Percentiles rank a stretch among this genome's conserved stretches.
These are phyloP conservation scores for Metrosideros polymorpha DNA, from an alignment of 441 rosid genomes.

Conservation along the genomic window DNA sequence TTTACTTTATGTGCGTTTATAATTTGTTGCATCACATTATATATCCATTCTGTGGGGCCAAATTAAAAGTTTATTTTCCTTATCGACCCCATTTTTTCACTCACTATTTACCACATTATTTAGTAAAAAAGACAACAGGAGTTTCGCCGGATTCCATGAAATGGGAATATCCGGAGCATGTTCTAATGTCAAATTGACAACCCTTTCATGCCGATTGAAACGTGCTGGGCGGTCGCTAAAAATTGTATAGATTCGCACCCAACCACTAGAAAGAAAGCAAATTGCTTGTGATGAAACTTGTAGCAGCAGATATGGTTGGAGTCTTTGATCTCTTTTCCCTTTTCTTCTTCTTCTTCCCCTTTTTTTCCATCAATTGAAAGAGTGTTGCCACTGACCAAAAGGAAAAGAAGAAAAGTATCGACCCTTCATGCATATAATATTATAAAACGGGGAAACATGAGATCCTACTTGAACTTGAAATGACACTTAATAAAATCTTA, in stretches of 20 bases:
- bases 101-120: no score
- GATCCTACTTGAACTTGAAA: no score
- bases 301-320: not conserved
- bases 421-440: not conserved
- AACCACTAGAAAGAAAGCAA: not conserved
- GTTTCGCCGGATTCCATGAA: not conserved
- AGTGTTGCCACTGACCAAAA: not conserved
- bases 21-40: no score
- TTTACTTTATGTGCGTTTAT: no score
- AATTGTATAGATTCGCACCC: not conserved
- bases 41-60: no score
- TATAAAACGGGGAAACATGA: no score
- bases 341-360: not conserved
- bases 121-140: not conserved
- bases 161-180: not conserved
- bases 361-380: not conserved
- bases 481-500: no score
- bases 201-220: not conserved
- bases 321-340: not conserved
- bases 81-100: no score
- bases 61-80: no score
- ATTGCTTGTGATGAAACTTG: not conserved
- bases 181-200: not conserved
- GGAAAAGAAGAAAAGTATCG: not conserved
- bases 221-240: not conserved